phyloP scores from a whole-genome alignment of 2,329 filamentous ascomycete species.

The Verticillium longisporum region DNA sequence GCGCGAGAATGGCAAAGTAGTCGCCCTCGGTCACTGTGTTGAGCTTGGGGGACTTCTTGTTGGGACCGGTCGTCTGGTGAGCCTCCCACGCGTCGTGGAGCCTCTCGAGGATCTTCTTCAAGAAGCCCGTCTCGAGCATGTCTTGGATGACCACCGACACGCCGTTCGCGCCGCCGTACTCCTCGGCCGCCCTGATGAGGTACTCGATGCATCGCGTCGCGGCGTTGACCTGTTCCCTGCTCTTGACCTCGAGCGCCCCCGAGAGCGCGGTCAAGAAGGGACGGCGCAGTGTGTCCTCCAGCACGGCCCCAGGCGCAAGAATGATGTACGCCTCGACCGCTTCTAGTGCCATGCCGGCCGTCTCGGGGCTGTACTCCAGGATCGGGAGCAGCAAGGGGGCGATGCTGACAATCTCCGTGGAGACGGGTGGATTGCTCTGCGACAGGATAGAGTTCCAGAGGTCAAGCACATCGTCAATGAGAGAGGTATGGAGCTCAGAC shows the following conservation, averaged over 20 bases:
- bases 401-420: constrained; percentile 55
- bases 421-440: constrained; percentile 56
- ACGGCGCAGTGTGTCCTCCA: constrained; percentile 48
- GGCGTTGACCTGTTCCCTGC: constrained; percentile 50
- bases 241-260: constrained; percentile 42
- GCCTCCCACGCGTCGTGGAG: constrained; percentile 65
- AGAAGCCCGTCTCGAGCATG: constrained; percentile 56
- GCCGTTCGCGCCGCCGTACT: constrained; percentile 54
- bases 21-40: constrained; percentile 74
- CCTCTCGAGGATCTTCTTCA: constrained; percentile 56
- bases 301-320: constrained; percentile 60
- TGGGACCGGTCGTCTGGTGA: constrained; percentile 76
- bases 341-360: constrained; percentile 53
- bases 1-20: constrained; percentile 76
- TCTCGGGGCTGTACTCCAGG: constrained; percentile 59
- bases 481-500: constrained; percentile 69
- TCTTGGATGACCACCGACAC: constrained; percentile 59
- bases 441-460: constrained; percentile 74
- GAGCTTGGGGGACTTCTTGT: constrained; percentile 60
- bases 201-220: constrained; percentile 57
- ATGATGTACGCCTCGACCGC: constrained; percentile 66
- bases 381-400: constrained; percentile 58
- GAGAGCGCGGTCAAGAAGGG: constrained; percentile 43
- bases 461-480: constrained; percentile 87
- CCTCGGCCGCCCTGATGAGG: constrained; percentile 55